Evolutionary conservation across 2,329 filamentous ascomycete genomes (phyloP).

Genomic region (Sphaceloma murrayae): DNA sequence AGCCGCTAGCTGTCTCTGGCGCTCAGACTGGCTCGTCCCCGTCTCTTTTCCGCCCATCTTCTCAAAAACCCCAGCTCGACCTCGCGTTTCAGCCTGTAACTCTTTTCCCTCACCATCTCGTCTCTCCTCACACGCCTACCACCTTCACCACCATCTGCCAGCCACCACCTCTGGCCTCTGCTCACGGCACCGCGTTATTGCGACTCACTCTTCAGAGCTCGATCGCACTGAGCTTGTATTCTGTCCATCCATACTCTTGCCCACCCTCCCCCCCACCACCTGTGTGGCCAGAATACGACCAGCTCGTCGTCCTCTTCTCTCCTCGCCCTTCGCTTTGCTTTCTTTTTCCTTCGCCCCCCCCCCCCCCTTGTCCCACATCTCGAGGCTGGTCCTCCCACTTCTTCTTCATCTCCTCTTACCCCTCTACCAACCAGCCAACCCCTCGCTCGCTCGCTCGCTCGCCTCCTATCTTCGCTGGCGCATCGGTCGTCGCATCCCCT

Average conservation of each 20-base stretch:
- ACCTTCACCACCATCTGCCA: background rate
- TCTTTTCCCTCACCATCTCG: conserved; percentile 14
- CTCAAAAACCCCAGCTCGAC: conserved; percentile 13
- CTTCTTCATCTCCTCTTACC: background rate
- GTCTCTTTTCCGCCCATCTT: background rate
- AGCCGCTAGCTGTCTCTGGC: conserved; percentile 14
- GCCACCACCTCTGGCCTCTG: background rate
- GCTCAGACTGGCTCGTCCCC: conserved; percentile 4
- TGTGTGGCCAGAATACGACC: background rate
- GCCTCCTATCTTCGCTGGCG: conserved; percentile 2
- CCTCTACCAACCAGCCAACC: background rate
- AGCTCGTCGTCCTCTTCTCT: conserved; percentile 9
- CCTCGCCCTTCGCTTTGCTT: background rate
- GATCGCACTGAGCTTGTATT: no score
- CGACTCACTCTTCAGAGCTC: no score
- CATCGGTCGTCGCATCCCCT: conserved; percentile 5
- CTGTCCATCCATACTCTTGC: no score
- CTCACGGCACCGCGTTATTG: conserved; percentile 1
- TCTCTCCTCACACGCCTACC: background rate
- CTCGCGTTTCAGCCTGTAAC: conserved; percentile 17
- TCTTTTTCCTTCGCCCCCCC: background rate
- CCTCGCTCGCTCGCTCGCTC: no score
- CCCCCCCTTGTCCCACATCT: background rate
- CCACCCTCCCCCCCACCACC: background rate
- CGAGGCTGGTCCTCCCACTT: conserved; percentile 16